Evolutionary conservation across 2,329 filamentous ascomycete species (phyloP).

Genomic region (Ascochyta rabiei): DNA sequence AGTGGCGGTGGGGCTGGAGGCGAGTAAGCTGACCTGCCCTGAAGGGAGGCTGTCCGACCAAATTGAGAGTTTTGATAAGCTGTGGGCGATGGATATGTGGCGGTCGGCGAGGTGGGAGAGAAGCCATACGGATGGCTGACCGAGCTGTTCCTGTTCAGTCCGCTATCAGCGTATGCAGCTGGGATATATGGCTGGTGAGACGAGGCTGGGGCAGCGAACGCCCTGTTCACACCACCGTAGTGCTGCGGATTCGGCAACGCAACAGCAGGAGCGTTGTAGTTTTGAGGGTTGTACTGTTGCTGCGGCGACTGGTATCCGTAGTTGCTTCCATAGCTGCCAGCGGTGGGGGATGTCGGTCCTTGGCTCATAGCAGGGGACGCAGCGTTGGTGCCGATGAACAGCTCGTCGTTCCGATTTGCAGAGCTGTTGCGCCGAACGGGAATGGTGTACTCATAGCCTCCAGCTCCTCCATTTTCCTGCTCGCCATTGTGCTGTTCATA

Average conservation of each 20-base stretch:
- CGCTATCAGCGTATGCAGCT: constrained; percentile 51
- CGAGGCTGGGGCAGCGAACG: constrained; percentile 39
- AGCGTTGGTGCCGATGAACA: constrained; percentile 60
- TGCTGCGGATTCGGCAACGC: constrained; percentile 66
- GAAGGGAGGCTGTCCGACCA: constrained; percentile 39
- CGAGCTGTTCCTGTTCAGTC: constrained; percentile 37
- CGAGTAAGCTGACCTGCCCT: constrained; percentile 42
- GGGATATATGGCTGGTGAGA: constrained; percentile 52
- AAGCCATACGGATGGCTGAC: constrained; percentile 46
- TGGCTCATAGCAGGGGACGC: constrained; percentile 40
- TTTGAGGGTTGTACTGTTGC: constrained; percentile 66
- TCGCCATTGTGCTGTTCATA: constrained; percentile 73
- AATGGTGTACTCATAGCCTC: constrained; percentile 45
- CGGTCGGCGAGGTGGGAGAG: constrained; percentile 43
- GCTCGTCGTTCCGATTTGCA: constrained; percentile 60
- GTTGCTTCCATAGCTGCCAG: constrained; percentile 29
- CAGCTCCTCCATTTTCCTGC: constrained; percentile 61
- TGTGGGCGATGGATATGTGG: constrained; percentile 38
- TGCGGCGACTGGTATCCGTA: constrained; percentile 53
- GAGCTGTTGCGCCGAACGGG: constrained; percentile 46
- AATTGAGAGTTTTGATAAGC: constrained; percentile 43
- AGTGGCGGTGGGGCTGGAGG: constrained; percentile 46
- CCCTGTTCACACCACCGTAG: constrained; percentile 54
- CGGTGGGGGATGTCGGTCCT: constrained; percentile 37
- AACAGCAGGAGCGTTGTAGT: constrained; percentile 57